Evolutionary conservation across 371 early-diverging fungal species (phyloP).

Genomic region (Polyrhizophydium stewartii): DNA sequence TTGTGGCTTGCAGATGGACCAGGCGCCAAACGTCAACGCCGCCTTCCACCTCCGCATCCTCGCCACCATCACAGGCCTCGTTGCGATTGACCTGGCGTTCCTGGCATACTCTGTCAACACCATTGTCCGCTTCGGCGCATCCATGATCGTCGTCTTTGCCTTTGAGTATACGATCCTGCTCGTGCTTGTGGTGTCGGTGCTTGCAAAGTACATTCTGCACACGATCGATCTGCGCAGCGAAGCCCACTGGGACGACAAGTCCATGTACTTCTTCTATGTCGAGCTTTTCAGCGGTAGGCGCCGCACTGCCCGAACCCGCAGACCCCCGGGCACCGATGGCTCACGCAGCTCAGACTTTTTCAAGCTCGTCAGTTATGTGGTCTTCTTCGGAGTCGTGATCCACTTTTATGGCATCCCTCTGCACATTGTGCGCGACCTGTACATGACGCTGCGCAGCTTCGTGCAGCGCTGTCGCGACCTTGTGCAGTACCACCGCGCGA

Average conservation of each 20-base stretch:
- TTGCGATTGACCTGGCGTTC: conserved; percentile 63
- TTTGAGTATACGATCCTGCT: conserved; percentile 92
- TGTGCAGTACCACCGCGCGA: conserved; percentile 87
- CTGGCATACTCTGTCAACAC: conserved; percentile 62
- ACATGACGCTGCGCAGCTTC: conserved; percentile 88
- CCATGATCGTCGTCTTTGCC: conserved; percentile 93
- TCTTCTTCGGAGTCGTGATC: conserved; percentile 82
- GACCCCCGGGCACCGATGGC: no score
- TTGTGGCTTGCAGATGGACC: conserved; percentile 66
- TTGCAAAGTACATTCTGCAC: conserved; percentile 81
- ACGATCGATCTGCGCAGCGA: conserved; percentile 75
- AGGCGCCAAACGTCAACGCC: conserved; percentile 60
- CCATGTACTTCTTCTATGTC: conserved; percentile 83
- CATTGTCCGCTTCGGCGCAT: conserved; percentile 62
- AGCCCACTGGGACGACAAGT: conserved; percentile 92
- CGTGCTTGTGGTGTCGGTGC: conserved; percentile 62
- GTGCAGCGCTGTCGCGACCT: conserved; percentile 81
- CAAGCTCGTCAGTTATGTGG: conserved; percentile 78
- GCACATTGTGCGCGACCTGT: conserved; percentile 93
- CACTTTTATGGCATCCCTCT: conserved; percentile 77
- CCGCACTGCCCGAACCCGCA: no score
- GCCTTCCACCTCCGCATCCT: conserved; percentile 66
- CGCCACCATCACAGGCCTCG: conserved; percentile 59
- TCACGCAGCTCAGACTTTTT: conserved; percentile 64
- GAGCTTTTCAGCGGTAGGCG: conserved; percentile 70